phyloP scores from a whole-genome alignment of 2,329 filamentous ascomycete species.

The Pseudocercospora cruenta region DNA sequence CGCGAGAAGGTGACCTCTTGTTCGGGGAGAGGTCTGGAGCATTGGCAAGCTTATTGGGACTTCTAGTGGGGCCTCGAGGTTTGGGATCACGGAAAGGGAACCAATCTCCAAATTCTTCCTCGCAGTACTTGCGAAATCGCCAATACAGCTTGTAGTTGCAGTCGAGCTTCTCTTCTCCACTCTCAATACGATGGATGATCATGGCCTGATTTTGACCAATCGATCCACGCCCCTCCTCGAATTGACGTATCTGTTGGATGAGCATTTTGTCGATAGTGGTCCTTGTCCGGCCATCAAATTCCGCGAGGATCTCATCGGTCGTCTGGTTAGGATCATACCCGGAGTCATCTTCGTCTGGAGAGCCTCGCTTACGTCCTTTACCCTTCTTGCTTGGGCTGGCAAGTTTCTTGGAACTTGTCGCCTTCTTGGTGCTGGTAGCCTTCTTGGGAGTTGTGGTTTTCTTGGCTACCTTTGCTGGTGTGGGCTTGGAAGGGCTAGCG shows the following conservation, averaged over 20 bases:
- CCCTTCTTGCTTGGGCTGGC: not conserved
- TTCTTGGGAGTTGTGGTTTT: slow-evolving; percentile 7
- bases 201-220: not conserved
- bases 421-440: not conserved
- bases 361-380: slow-evolving; percentile 10
- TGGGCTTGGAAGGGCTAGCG: not conserved
- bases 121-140: slow-evolving; percentile 14
- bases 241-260: not conserved
- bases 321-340: slow-evolving; percentile 15
- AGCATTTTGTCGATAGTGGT: slow-evolving; percentile 15
- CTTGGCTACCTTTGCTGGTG: not conserved
- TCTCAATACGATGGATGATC: not conserved
- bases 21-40: not conserved
- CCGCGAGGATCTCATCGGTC: slow-evolving; percentile 16
- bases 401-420: not conserved
- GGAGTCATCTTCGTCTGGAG: slow-evolving; percentile 11
- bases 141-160: slow-evolving; percentile 23
- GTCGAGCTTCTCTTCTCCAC: not conserved
- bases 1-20: not conserved
- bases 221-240: not conserved
- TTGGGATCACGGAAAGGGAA: not conserved
- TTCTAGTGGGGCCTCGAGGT: not conserved
- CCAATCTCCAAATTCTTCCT: not conserved
- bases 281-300: slow-evolving; percentile 13
- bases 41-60: slow-evolving; percentile 6